A percentile compares a stretch with the other conserved stretches of the same genome.
phyloP scores from a whole-genome alignment of 768 basidiomycete species.

The Trametes punicea region DNA sequence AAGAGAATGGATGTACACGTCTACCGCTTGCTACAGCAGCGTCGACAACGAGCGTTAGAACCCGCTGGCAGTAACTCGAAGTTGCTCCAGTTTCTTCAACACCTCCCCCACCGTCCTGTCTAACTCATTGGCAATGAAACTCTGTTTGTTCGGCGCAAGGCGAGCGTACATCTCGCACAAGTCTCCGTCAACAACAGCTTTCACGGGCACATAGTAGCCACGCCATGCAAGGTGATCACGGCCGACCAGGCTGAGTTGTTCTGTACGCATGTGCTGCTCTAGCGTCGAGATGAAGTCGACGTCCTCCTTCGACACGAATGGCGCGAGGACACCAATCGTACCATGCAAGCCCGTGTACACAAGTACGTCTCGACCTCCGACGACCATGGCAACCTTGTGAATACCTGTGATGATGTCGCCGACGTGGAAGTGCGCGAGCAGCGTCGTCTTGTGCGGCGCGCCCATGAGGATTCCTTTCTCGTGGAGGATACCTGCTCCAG shows the following conservation, averaged over 20 bases:
- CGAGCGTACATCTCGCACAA: slow-evolving; percentile 89
- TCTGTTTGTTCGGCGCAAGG: slow-evolving; percentile 82
- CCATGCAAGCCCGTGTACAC: slow-evolving; percentile 94
- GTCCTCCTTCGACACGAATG: slow-evolving; percentile 96
- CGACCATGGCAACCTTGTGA: slow-evolving; percentile 87
- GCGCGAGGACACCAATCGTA: slow-evolving; percentile 90
- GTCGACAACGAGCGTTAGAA: too few species aligned
- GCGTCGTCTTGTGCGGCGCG: slow-evolving; percentile 90
- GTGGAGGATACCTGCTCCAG: slow-evolving; percentile 93
- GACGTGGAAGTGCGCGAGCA: slow-evolving; percentile 88
- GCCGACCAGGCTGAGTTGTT: slow-evolving; percentile 83
- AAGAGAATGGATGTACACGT: too few species aligned
- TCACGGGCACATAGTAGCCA: slow-evolving; percentile 95
- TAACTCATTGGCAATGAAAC: slow-evolving; percentile 83
- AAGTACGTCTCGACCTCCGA: slow-evolving; percentile 91
- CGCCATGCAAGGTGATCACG: slow-evolving; percentile 94
- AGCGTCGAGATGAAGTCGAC: slow-evolving; percentile 96
- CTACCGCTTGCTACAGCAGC: too few species aligned
- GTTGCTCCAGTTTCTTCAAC: slow-evolving; percentile 92
- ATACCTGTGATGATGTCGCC: slow-evolving; percentile 93
- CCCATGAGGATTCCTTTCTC: slow-evolving; percentile 94
- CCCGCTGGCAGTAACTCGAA: slow-evolving; percentile 82
- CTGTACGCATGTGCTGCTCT: slow-evolving; percentile 92
- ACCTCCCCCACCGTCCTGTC: slow-evolving; percentile 92
- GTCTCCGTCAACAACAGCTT: slow-evolving; percentile 94